phyloP scores from a whole-genome alignment of 2,329 filamentous ascomycete genomes.

The Venturia nashicola region DNA sequence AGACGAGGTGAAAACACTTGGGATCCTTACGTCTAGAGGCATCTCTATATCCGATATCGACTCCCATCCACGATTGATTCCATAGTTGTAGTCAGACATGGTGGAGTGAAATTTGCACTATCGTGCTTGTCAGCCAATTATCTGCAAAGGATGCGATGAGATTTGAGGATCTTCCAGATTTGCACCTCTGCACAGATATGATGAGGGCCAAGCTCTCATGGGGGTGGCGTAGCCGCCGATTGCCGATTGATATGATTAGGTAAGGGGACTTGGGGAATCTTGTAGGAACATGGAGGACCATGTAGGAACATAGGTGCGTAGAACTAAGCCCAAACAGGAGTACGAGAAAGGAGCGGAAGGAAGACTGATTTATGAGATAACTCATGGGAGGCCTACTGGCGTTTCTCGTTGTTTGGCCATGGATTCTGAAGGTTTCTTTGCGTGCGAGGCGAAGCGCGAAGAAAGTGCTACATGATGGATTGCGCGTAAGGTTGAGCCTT shows the following conservation, averaged over 20 bases:
- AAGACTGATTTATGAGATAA: no score
- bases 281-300: no score
- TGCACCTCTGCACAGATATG: neutral
- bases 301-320: no score
- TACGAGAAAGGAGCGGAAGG: no score
- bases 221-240: no score
- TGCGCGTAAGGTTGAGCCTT: neutral
- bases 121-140: neutral
- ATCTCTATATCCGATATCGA: neutral
- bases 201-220: neutral
- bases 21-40: neutral
- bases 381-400: no score
- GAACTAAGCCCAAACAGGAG: no score
- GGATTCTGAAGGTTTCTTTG: neutral
- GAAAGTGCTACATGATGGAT: neutral
- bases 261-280: no score
- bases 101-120: neutral
- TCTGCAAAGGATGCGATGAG: neutral
- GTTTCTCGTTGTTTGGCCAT: neutral
- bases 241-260: no score
- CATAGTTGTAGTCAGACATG: neutral
- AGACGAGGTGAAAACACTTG: neutral
- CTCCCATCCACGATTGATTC: neutral
- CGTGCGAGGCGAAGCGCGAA: neutral
- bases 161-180: neutral